These are phyloP conservation scores for Cladosporium austrohemisphaericum DNA, from an alignment of 2,329 filamentous ascomycete genomes.

Conservation along the genomic window DNA sequence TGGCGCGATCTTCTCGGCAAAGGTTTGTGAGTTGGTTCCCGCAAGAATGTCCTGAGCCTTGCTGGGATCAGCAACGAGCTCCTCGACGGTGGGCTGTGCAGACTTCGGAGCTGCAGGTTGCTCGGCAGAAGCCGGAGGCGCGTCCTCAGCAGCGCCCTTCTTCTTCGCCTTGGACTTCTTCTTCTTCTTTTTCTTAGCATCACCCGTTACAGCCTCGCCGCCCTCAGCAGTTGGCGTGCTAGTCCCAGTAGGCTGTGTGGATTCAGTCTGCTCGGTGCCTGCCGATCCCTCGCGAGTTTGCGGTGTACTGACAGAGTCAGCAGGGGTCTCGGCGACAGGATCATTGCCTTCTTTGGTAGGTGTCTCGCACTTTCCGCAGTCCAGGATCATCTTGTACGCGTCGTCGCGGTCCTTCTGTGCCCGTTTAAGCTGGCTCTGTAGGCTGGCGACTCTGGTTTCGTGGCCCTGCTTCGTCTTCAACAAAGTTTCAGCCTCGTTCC, in stretches of 20 bases:
- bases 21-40: neutral
- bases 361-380: constrained; percentile 31
- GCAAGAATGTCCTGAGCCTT: constrained; percentile 21
- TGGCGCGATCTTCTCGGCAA: neutral
- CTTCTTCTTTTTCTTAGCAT: constrained; percentile 74
- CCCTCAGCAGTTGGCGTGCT: constrained; percentile 23
- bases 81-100: constrained; percentile 17
- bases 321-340: neutral
- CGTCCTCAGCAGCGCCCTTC: constrained; percentile 48
- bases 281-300: constrained; percentile 23
- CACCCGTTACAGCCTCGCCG: constrained; percentile 29
- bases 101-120: constrained; percentile 30
- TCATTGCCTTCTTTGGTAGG: constrained; percentile 17
- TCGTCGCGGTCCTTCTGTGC: constrained; percentile 31
- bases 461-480: constrained; percentile 27
- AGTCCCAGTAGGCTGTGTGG: constrained; percentile 25
- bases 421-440: constrained; percentile 29
- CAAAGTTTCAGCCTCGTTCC: constrained; percentile 25
- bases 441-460: constrained; percentile 27
- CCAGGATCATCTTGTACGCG: constrained; percentile 34
- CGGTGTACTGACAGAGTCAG: constrained; percentile 16
- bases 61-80: constrained; percentile 19
- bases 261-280: constrained; percentile 23
- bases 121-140: constrained; percentile 18
- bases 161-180: constrained; percentile 82